phyloP scores from a whole-genome alignment of 768 basidiomycete genomes.

The Mycena polygramma region DNA sequence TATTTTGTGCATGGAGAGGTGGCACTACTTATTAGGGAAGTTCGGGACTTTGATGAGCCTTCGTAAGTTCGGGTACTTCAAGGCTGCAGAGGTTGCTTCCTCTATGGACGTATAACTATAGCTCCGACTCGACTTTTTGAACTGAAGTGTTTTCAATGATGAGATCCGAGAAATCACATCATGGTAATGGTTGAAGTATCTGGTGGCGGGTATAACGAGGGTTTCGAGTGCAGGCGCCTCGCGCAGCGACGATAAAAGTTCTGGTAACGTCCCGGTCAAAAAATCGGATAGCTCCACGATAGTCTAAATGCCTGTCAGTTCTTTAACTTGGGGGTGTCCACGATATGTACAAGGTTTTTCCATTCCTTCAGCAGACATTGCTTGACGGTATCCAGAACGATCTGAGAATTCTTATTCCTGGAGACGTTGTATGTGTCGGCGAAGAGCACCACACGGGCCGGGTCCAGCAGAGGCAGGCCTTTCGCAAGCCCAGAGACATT shows the following conservation, averaged over 20 bases:
- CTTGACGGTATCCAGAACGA: neutral
- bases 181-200: neutral
- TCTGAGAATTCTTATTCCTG: constrained; percentile 2
- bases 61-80: constrained; percentile 19
- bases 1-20: neutral
- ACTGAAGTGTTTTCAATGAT: constrained; percentile 18
- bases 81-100: no score
- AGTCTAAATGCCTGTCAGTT: constrained; percentile 9
- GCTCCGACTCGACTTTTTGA: constrained; percentile 5
- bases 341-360: constrained; percentile 21
- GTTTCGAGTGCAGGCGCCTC: constrained; percentile 13
- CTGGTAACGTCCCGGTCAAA: neutral
- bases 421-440: neutral
- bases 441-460: constrained; percentile 29
- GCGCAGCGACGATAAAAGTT: neutral
- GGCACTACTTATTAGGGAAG: neutral
- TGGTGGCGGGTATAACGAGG: constrained; percentile 2
- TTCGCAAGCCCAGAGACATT: constrained; percentile 29
- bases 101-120: no score
- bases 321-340: neutral
- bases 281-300: constrained; percentile 15
- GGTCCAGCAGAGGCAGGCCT: constrained; percentile 31
- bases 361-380: constrained; percentile 13
- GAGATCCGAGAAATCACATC: constrained; percentile 15
- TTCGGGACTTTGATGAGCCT: constrained; percentile 24